Percentiles rank a stretch among this genome's conserved stretches.
phyloP scores from a whole-genome alignment of 1,139 yeast species.

The Yamadazyma trypodendri region DNA sequence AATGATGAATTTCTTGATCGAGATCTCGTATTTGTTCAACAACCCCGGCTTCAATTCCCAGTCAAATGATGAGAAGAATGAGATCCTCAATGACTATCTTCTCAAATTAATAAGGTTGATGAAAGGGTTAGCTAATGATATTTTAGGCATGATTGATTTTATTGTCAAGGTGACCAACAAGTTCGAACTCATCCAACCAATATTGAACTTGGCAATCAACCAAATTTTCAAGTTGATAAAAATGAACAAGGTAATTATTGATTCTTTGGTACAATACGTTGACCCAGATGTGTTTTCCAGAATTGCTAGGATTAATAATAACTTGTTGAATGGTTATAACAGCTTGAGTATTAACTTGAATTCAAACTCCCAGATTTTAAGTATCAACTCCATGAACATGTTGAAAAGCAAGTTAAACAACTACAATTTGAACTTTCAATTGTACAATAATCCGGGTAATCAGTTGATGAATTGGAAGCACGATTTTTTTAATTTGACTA shows the following conservation, averaged over 20 bases:
- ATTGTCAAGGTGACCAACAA: conserved; percentile 17
- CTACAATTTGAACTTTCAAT: conserved; percentile 30
- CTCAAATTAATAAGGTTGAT: conserved; percentile 45
- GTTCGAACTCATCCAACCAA: conserved; percentile 28
- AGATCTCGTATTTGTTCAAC: conserved; percentile 12
- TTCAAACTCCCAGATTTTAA: conserved; percentile 23
- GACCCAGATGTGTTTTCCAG: conserved; percentile 27
- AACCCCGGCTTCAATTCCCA: conserved; percentile 8
- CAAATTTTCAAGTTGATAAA: conserved; percentile 38
- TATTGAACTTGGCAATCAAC: conserved; percentile 32
- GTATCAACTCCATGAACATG: conserved; percentile 22
- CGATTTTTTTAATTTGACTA: conserved; percentile 23
- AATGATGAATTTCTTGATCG: conserved; percentile 17
- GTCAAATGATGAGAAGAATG: conserved; percentile 38
- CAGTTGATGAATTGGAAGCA: conserved; percentile 28
- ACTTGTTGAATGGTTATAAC: conserved; percentile 37
- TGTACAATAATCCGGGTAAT: conserved; percentile 5
- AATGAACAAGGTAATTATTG: conserved; percentile 35
- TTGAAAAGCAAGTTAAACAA: conserved; percentile 26
- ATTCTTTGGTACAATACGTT: conserved; percentile 21
- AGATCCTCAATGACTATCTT: conserved; percentile 45
- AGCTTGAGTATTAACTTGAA: conserved; percentile 32
- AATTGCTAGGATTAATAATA: conserved; percentile 36
- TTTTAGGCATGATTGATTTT: conserved; percentile 32
- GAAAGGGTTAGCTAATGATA: conserved; percentile 39